These are phyloP conservation scores for Megacollybia marginata DNA, from an alignment of 768 basidiomycete species.

Conservation along the genomic window DNA sequence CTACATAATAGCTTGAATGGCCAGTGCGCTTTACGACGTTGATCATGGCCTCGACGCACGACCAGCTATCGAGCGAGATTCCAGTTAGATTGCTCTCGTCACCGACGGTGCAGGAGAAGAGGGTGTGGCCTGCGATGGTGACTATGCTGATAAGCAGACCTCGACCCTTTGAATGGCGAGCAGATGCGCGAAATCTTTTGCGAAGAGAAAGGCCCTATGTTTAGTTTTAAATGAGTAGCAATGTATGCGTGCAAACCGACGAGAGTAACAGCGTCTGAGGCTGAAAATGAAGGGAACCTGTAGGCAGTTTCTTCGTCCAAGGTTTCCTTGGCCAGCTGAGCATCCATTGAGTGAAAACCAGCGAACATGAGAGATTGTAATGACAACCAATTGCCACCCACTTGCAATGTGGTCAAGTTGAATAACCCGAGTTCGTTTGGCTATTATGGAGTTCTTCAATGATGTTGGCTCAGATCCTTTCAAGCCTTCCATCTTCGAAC, in stretches of 20 bases:
- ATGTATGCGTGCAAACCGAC: neutral
- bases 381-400: neutral
- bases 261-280: slow-evolving; percentile 75
- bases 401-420: neutral
- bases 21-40: slow-evolving; percentile 73
- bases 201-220: slow-evolving; percentile 58
- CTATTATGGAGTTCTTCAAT: slow-evolving; percentile 74
- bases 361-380: slow-evolving; percentile 43
- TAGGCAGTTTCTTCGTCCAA: slow-evolving; percentile 63
- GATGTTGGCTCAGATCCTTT: slow-evolving; percentile 65
- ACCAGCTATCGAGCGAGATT: slow-evolving; percentile 78
- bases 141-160: slow-evolving; percentile 79
- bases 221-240: neutral
- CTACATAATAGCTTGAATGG: slow-evolving; percentile 62
- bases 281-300: slow-evolving; percentile 68
- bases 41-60: slow-evolving; percentile 71
- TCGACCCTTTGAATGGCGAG: slow-evolving; percentile 68
- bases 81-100: slow-evolving; percentile 73
- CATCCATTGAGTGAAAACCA: slow-evolving; percentile 56
- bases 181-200: slow-evolving; percentile 73
- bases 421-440: too few relatives aligned
- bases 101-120: slow-evolving; percentile 81
- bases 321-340: slow-evolving; percentile 65
- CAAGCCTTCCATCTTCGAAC: slow-evolving; percentile 83
- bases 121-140: slow-evolving; percentile 66